Percentiles rank a stretch among this genome's conserved stretches.
phyloP scores from a whole-genome alignment of 768 basidiomycete species.

The Lactifluus pinguis region DNA sequence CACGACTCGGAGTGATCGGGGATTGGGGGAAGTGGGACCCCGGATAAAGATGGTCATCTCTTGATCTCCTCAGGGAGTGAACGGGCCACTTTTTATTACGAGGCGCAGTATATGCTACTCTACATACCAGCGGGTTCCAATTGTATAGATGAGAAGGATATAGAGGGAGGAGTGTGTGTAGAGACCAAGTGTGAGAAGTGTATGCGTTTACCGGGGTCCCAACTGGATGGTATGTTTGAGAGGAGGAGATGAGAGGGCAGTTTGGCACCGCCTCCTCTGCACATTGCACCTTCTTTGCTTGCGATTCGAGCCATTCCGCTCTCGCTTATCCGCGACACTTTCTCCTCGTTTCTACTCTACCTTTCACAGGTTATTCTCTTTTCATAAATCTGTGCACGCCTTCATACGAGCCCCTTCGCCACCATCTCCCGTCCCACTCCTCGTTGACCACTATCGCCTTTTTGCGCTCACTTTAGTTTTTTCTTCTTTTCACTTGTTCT shows the following conservation, averaged over 20 bases:
- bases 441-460: slow-evolving; percentile 19
- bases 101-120: not conserved
- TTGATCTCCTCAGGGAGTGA: not conserved
- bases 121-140: not conserved
- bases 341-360: slow-evolving; percentile 3
- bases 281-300: not conserved
- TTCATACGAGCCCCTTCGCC: slow-evolving; percentile 11
- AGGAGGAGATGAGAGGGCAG: not conserved
- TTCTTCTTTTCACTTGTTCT: slow-evolving; percentile 24
- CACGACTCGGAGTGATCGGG: not conserved
- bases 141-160: not conserved
- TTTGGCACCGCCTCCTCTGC: not conserved
- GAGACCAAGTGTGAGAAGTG: not conserved
- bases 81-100: slow-evolving; percentile 7
- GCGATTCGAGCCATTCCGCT: slow-evolving; percentile 13
- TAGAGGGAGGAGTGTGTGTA: not conserved
- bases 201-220: slow-evolving; percentile 1
- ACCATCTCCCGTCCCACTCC: slow-evolving; percentile 10
- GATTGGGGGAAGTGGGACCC: slow-evolving; percentile 4
- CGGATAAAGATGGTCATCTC: not conserved
- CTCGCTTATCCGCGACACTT: slow-evolving; percentile 15
- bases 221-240: not conserved
- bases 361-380: slow-evolving; percentile 3
- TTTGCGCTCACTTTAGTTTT: slow-evolving; percentile 26
- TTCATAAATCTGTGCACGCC: slow-evolving; percentile 8